Evolutionary conservation across 257 asterid genomes (phyloP).

Genomic region (Lycium barbarum): DNA sequence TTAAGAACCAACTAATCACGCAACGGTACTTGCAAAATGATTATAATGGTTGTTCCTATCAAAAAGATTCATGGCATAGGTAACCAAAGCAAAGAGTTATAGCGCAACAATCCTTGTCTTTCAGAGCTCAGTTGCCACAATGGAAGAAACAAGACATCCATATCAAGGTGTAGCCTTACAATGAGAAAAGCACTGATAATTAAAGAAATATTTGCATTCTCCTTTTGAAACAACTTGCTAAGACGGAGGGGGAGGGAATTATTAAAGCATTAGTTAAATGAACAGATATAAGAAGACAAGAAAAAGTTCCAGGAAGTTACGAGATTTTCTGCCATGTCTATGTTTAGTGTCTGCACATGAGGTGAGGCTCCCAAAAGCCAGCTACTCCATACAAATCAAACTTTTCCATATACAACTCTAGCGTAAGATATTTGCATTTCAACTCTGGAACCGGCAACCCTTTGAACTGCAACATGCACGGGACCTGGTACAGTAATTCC

Average conservation of each 20-base stretch:
- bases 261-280: neutral
- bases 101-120: neutral
- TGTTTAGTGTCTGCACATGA: neutral
- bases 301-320: conserved; percentile 10
- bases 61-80: neutral
- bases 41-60: neutral
- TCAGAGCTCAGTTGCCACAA: neutral
- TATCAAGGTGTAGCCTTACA: neutral
- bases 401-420: neutral
- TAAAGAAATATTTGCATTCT: neutral
- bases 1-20: neutral
- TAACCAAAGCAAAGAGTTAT: neutral
- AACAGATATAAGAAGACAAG: neutral
- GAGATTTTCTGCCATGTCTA: neutral
- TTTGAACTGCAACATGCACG: neutral
- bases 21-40: neutral
- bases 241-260: neutral
- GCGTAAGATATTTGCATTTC: neutral
- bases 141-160: neutral
- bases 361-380: neutral
- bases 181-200: neutral
- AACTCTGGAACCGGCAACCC: neutral
- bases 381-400: neutral
- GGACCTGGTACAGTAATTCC: neutral
- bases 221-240: neutral